These are phyloP conservation scores for Bullera alba DNA, from an alignment of 768 basidiomycete genomes.

Conservation along the genomic window DNA sequence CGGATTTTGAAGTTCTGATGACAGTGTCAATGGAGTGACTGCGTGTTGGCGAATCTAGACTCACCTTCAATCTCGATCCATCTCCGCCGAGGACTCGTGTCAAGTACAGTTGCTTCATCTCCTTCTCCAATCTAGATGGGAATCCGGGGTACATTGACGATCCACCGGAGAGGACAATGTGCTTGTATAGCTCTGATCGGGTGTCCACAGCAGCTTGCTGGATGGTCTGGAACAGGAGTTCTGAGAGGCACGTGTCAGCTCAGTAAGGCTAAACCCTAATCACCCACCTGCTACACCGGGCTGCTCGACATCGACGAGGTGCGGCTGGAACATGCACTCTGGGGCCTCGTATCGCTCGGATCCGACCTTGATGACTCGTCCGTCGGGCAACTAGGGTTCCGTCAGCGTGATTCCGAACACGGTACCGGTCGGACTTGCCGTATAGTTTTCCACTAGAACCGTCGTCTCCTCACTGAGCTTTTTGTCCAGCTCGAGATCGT, in stretches of 20 bases:
- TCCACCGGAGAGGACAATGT: constrained; percentile 93
- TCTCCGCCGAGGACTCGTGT: constrained; percentile 80
- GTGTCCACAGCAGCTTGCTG: constrained; percentile 84
- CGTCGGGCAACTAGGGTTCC: constrained; percentile 94
- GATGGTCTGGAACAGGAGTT: constrained; percentile 95
- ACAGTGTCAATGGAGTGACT: background rate
- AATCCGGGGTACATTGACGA: constrained; percentile 99
- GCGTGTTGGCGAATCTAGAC: constrained; percentile 41
- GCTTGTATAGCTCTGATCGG: constrained; percentile 88
- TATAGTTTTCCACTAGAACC: constrained; percentile 89
- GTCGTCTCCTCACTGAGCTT: constrained; percentile 92
- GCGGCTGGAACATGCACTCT: constrained; percentile 99
- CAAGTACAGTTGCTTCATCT: constrained; percentile 98
- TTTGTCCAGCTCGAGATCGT: constrained; percentile 93
- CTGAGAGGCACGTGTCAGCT: constrained; percentile 46
- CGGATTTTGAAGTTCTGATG: constrained; percentile 98
- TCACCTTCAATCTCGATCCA: constrained; percentile 72
- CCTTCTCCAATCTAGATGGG: constrained; percentile 93
- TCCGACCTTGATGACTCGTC: constrained; percentile 92
- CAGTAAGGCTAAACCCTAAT: background rate
- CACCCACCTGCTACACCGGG: constrained; percentile 81
- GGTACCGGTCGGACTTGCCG: constrained; percentile 61
- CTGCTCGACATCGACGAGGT: constrained; percentile 93
- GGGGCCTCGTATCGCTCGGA: constrained; percentile 98
- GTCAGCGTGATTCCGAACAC: background rate